Percentiles rank a stretch among this genome's conserved stretches.
Conservation (phyloP, 2,329 filamentous ascomycete species). For the Alternaria sp. region DNA sequence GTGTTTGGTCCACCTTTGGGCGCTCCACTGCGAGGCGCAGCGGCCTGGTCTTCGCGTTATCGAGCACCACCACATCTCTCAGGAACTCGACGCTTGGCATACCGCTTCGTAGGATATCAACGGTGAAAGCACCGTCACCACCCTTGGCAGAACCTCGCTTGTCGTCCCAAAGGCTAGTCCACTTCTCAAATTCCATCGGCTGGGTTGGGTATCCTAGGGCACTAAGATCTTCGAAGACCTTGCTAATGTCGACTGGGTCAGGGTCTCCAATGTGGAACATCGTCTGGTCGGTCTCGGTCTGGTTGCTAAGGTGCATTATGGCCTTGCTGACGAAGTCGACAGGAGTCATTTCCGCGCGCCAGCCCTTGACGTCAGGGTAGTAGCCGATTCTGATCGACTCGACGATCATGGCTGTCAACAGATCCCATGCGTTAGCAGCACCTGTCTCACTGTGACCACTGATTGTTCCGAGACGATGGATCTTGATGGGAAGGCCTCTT, state of each 20-base stretch:
- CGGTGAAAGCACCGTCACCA: slow-evolving; percentile 75
- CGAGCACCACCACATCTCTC: slow-evolving; percentile 73
- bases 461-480: slow-evolving; percentile 78
- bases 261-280: slow-evolving; percentile 79
- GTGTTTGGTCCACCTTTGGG: slow-evolving; percentile 70
- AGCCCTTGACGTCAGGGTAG: slow-evolving; percentile 73
- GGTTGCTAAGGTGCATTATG: slow-evolving; percentile 72
- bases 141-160: slow-evolving; percentile 69
- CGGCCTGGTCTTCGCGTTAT: slow-evolving; percentile 71
- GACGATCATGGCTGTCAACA: slow-evolving; percentile 76
- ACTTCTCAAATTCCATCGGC: slow-evolving; percentile 72
- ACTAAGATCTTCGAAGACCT: slow-evolving; percentile 68
- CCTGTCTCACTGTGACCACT: slow-evolving; percentile 78
- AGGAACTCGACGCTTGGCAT: slow-evolving; percentile 80
- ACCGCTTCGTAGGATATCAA: slow-evolving; percentile 79
- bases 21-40: slow-evolving; percentile 65
- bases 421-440: slow-evolving; percentile 78
- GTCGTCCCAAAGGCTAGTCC: slow-evolving; percentile 76
- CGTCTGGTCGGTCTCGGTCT: slow-evolving; percentile 66
- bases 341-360: slow-evolving; percentile 84
- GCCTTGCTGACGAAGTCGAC: slow-evolving; percentile 81
- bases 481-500: slow-evolving; percentile 72
- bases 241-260: slow-evolving; percentile 69
- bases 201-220: slow-evolving; percentile 75
- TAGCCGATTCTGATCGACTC: slow-evolving; percentile 77